Evolutionary conservation across 1,284 basidiomycete genomes (phyloP), one percentile per base, ranked within the genome.

Genomic region (Rhizopogon hawkerae): DNA sequence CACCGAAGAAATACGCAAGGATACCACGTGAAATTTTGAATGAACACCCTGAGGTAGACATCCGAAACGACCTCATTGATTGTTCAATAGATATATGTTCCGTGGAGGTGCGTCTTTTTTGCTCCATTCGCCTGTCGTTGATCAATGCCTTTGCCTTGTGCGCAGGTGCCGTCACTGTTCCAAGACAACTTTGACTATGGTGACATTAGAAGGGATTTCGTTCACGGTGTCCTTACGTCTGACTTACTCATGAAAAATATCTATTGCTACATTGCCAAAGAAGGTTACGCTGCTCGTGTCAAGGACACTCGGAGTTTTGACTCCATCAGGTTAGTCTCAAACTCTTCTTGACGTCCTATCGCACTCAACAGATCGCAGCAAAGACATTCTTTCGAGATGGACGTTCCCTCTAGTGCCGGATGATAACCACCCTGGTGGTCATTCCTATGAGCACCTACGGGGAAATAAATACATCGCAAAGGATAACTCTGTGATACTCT

Each of bases 111-210:
- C 13, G 57, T 46, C 11, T 35, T 51, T 53, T 31, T 39, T 34
- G 18, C 44, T 14, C 41, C 14, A 21, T 42, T 35, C 11, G 36
- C 18, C 10, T 37, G 35, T 29, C 13, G 51, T 35, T 46, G 34
- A 48, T 29, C 21, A 23, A 34, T 21, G 39, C 34, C 11, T 42
- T 34, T 23, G 39, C 34, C 35, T 47, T n/a, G 24, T 14, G 50
- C 33, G 16, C 58, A 92, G 89, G 87, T 98, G 16, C 93, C 93
- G 0, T 95, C 94, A 0, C 70, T 98, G 3, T 98, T 98, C 71
- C 94, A 96, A 60, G 96, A 98, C 68, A 98, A 98, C 69, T 99
- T 99, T 65, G 96, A 98, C 69, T 98, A 96, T 64, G 85, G 87
- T 42, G 89, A 93, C 66, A 78, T 98, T 54, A 81, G 93, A 49